Evolutionary conservation across 164 flowering plant genomes (phyloP), one percentile per base, ranked within the genome.

Genomic region (Macadamia tetraphylla): DNA sequence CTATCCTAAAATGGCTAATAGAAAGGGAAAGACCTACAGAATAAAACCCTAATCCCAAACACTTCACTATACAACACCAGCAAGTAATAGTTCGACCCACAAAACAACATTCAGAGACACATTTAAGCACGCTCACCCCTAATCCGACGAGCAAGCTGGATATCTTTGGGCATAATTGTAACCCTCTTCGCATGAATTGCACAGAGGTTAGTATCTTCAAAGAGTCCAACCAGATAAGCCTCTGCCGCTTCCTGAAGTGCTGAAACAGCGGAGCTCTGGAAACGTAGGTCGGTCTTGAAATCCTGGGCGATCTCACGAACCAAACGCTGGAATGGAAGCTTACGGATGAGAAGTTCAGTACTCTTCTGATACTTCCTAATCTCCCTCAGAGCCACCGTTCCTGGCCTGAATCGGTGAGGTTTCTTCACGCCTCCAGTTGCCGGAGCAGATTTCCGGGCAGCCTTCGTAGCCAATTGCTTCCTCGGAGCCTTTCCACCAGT

Each of bases 111-210:
- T 2, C 40, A 35, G 40, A 5, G 40, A 35, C 5, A 5, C 40
- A 49, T 31, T 73, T 55, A 80, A 75, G 77, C 83, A 29, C 83
- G 66, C 73, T 77, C 83, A 1, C 81, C 83, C 29, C 83, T 66
- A 49, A 77, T 80, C 59, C 81, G 71, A 52, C 81, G 57, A 23
- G 83, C 80, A 3, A 80, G 69, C 73, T 80, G 83, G 6, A 80
- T 80, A 49, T 80, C 81, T 66, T 78, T 81, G 35, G 81, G 81
- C 84, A 81, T 78, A 46, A 78, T 78, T 0, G 84, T 81, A 0
- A 78, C 81, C 9, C 81, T 60, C 78, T 77, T 80, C 4, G 80
- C 82, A 42, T 77, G 80, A 53, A 80, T 80, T 0, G 82, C 82
- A 17, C 83, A 80, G 48, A 81, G 74, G 51, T 81, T 76, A 4